Evolutionary conservation across 306 rosid genomes (phyloP), one percentile per base, ranked within the genome.

Genomic region (Gastrolobium bilobum): DNA sequence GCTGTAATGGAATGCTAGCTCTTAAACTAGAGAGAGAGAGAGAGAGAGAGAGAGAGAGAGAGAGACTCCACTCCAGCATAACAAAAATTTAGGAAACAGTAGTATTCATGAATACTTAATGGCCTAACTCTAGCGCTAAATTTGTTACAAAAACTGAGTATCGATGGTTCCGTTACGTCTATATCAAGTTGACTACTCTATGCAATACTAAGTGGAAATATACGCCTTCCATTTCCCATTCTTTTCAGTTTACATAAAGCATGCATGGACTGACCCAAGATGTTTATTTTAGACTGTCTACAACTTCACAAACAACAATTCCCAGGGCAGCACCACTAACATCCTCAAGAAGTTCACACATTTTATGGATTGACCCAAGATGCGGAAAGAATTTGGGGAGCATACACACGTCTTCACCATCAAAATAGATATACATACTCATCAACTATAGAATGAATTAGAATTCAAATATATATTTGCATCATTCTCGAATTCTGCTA

Each of bases 61-160:
- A 20, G 0, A 20, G 26, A 20, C 26, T 20, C 26, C 26, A 63
- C 50, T 67, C 63, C 42, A 33, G 43, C 76, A 63, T 10, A 54
- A 52, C 68, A 52, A 38, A 77, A 42, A 40, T 6, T n/a, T 13
- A 63, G 58, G 73, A 71, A 63, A 82, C 35, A 13, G 38, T 51
- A 47, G 26, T 20, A 20, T 51, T 52, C 38, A 71, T 7, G 38
- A 67, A 69, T n/a, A 15, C 34, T 20, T 10, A 42, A 76, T 43
- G 60, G 10, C 43, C 57, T 79, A 20, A 20, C 37, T 44, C 53
- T 14, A 42, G 59, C 68, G 46, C 11, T 2, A 51, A 44, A 46
- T 69, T 47, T 58, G 14, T 60, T 38, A 48, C 37, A 47, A 8
- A 14, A 50, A 60, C 26, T 50, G 51, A 56, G 59, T 35, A 29